phyloP scores from a whole-genome alignment of 164 flowering plant species.

The Annona squamosa region DNA sequence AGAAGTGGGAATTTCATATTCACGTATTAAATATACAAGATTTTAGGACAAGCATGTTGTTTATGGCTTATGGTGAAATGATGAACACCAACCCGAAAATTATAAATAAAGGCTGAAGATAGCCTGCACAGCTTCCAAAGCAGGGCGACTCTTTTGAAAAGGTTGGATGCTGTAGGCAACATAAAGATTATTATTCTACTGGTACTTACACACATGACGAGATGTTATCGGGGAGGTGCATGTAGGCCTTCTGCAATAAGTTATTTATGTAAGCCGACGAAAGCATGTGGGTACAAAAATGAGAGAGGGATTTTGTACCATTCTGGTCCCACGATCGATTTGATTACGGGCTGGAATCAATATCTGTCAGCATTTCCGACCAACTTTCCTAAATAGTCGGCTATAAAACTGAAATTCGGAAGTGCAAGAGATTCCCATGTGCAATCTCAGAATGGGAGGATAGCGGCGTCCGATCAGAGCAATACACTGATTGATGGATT shows the following conservation, averaged over 20 bases:
- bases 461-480: not conserved
- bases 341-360: not conserved
- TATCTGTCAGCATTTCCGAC: not conserved
- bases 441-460: not conserved
- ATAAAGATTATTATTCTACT: no score
- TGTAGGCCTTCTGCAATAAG: not conserved
- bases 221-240: not conserved
- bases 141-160: no score
- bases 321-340: not conserved
- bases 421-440: not conserved
- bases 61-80: no score
- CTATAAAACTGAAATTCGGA: not conserved
- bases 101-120: no score
- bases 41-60: no score
- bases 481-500: not conserved
- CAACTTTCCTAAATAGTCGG: not conserved
- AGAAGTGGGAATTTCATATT: no score
- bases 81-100: no score
- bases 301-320: not conserved
- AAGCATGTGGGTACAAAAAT: not conserved
- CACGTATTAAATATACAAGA: no score
- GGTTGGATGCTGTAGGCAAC: no score
- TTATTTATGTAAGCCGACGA: not conserved
- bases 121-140: no score
- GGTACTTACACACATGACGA: no score